A percentile compares a stretch with the other conserved stretches of the same genome.
Evolutionary conservation across 192 early-diverging fungal genomes (phyloP).

Genomic region (Podila epigama): DNA sequence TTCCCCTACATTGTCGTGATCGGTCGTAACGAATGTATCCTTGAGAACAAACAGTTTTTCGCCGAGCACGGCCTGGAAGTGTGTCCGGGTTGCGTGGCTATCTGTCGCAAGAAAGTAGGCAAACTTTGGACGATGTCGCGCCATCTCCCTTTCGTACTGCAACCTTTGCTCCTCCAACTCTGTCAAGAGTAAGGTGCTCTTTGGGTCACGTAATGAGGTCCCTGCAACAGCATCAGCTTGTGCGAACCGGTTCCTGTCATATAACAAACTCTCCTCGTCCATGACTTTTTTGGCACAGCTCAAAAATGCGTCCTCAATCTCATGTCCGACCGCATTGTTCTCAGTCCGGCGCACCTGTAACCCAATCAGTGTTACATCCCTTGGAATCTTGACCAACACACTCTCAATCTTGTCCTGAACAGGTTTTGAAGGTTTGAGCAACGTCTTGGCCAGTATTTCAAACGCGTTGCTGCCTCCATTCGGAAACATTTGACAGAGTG

Average conservation of each 20-base stretch:
- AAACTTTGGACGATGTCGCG: slow-evolving; percentile 2
- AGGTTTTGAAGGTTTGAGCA: slow-evolving; percentile 12
- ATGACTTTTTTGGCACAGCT: slow-evolving; percentile 27
- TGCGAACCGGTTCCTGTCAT: not conserved
- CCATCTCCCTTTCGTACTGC: slow-evolving; percentile 6
- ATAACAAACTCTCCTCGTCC: slow-evolving; percentile 15
- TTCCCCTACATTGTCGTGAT: too few relatives aligned
- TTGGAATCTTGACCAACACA: slow-evolving; percentile 24
- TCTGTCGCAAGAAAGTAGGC: slow-evolving; percentile 43
- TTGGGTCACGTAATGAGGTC: too few relatives aligned
- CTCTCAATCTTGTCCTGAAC: slow-evolving; percentile 38
- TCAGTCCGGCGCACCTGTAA: slow-evolving; percentile 42
- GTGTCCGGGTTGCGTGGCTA: slow-evolving; percentile 31
- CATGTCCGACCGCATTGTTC: slow-evolving; percentile 41
- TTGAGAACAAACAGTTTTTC: slow-evolving; percentile 40
- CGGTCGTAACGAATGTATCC: slow-evolving; percentile 34
- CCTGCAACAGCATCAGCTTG: not conserved
- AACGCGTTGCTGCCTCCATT: slow-evolving; percentile 28
- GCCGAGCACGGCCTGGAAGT: slow-evolving; percentile 31
- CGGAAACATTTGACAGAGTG: slow-evolving; percentile 39
- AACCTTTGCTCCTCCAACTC: slow-evolving; percentile 3
- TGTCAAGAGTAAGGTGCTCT: not conserved
- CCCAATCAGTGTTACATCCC: slow-evolving; percentile 25
- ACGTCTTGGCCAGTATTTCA: slow-evolving; percentile 8
- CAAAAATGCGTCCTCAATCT: slow-evolving; percentile 48